phyloP scores from a whole-genome alignment of 1,284 basidiomycete genomes.

The Ceratorhiza oryzae-sativae region DNA sequence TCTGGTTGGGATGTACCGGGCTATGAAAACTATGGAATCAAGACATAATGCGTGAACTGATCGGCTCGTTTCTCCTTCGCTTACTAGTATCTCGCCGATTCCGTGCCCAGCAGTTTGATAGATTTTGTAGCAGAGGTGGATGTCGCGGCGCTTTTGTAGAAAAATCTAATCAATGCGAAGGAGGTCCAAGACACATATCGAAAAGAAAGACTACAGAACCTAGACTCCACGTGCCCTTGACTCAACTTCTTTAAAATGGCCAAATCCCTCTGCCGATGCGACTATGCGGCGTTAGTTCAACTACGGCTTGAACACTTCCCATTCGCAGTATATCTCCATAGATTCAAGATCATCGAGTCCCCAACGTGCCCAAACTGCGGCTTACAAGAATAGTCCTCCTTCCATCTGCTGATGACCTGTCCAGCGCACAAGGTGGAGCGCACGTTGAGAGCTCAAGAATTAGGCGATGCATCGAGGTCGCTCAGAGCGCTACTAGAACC shows the following conservation, averaged over 20 bases:
- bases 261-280: not conserved
- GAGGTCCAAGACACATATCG: not conserved
- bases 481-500: not conserved
- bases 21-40: too few species aligned
- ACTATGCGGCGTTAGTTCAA: slow-evolving; percentile 3
- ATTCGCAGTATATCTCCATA: not conserved
- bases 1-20: too few species aligned
- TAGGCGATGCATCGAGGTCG: slow-evolving; percentile 2
- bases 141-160: too few species aligned
- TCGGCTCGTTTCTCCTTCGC: too few species aligned
- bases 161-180: too few species aligned
- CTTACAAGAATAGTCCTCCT: not conserved
- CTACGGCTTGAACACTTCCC: slow-evolving; percentile 19
- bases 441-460: not conserved
- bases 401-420: slow-evolving; percentile 9
- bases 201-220: too few species aligned
- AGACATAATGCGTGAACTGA: too few species aligned
- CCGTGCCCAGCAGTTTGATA: too few species aligned
- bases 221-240: slow-evolving; percentile 10
- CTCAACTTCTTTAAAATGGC: not conserved
- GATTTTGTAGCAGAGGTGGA: too few species aligned
- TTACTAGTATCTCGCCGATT: too few species aligned
- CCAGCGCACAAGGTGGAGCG: not conserved
- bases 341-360: not conserved
- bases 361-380: slow-evolving; percentile 11